phyloP scores from a whole-genome alignment of 1,284 basidiomycete genomes.

The Rhizoctonia solani region DNA sequence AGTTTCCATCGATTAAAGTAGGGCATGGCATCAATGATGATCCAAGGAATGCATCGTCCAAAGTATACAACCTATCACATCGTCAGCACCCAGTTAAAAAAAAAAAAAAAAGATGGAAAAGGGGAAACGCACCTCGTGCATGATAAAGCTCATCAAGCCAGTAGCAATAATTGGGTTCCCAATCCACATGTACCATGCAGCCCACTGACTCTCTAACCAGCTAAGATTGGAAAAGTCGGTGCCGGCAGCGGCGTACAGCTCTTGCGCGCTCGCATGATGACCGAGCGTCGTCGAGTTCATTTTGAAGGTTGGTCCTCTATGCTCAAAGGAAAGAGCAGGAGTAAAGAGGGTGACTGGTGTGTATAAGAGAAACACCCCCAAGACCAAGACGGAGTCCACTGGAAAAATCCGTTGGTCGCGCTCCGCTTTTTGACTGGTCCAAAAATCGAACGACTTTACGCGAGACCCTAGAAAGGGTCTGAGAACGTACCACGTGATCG shows the following conservation, averaged over 20 bases:
- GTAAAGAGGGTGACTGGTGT: background rate
- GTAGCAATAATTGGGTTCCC: slow-evolving; percentile 94
- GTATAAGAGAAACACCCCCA: no score
- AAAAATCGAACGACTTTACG: slow-evolving; percentile 31
- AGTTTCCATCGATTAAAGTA: slow-evolving; percentile 96
- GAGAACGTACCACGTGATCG: background rate
- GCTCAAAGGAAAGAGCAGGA: background rate
- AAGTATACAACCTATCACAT: slow-evolving; percentile 98
- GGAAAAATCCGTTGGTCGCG: background rate
- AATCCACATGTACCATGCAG: slow-evolving; percentile 80
- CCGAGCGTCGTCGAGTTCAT: slow-evolving; percentile 33
- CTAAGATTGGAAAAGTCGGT: slow-evolving; percentile 68
- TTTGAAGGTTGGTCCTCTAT: background rate
- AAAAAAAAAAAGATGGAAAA: slow-evolving; percentile 6
- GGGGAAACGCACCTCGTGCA: slow-evolving; percentile 78
- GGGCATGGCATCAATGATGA: slow-evolving; percentile 92
- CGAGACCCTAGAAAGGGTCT: slow-evolving; percentile 3
- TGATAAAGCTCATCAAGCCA: slow-evolving; percentile 88
- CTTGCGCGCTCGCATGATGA: slow-evolving; percentile 37
- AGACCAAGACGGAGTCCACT: no score
- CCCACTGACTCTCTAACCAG: slow-evolving; percentile 82
- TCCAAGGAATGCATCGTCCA: slow-evolving; percentile 93
- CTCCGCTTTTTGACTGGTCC: slow-evolving; percentile 12
- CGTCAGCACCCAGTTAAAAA: no score
- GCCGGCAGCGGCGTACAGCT: slow-evolving; percentile 55